A percentile compares a stretch with the other conserved stretches of the same genome.
These are phyloP conservation scores for Jackrogersella multiformis DNA, from an alignment of 495 filamentous ascomycete species.

Conservation along the genomic window DNA sequence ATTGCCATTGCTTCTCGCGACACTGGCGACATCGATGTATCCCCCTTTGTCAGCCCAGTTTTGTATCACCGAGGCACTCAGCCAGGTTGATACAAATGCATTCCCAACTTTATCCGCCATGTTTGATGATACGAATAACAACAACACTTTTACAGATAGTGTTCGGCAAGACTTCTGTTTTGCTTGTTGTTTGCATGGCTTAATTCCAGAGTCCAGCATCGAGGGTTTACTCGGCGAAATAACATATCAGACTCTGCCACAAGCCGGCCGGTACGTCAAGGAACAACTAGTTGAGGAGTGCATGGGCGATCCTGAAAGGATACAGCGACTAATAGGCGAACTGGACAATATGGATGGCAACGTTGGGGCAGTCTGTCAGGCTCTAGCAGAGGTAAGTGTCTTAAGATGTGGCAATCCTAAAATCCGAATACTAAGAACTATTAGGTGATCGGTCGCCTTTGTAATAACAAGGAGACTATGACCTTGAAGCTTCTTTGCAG, in stretches of 20 bases:
- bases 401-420: neutral
- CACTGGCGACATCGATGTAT: conserved; percentile 67
- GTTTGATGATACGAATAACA: conserved; percentile 76
- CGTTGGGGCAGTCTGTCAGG: conserved; percentile 84
- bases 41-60: conserved; percentile 73
- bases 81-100: conserved; percentile 76
- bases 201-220: conserved; percentile 81
- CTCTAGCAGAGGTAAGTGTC: conserved; percentile 75
- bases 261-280: conserved; percentile 76
- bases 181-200: conserved; percentile 83
- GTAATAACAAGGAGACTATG: conserved; percentile 88
- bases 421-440: conserved; percentile 17
- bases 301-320: conserved; percentile 71
- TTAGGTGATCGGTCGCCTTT: conserved; percentile 80
- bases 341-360: conserved; percentile 96
- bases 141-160: conserved; percentile 77
- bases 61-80: conserved; percentile 82
- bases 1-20: conserved; percentile 78
- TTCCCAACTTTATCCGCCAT: conserved; percentile 83
- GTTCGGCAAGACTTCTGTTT: conserved; percentile 93
- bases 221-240: conserved; percentile 85
- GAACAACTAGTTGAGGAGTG: conserved; percentile 80
- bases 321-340: conserved; percentile 77
- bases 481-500: conserved; percentile 85
- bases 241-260: conserved; percentile 81